Conservation (phyloP, 1,139 yeast genomes). For the Yamadazyma buinensis region DNA sequence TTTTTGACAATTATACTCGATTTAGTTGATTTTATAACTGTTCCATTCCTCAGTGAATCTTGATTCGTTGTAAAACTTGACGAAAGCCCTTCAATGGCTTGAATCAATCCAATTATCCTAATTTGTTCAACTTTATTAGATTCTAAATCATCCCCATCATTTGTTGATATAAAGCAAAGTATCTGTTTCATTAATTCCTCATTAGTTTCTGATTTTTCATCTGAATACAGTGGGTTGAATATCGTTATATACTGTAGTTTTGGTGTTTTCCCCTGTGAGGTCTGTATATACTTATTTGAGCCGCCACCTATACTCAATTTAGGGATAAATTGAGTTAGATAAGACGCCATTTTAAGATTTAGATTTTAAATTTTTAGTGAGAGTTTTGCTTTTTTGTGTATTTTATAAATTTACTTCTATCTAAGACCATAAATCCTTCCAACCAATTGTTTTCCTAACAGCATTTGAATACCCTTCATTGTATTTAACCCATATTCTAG, state of each 20-base stretch:
- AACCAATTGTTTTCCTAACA: constrained; percentile 77
- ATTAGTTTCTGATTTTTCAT: constrained; percentile 22
- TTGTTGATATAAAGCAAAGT: constrained; percentile 23
- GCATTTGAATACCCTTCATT: constrained; percentile 96
- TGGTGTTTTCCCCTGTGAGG: constrained; percentile 13
- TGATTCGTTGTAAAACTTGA: constrained; percentile 4
- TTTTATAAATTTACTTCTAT: no score
- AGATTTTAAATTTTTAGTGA: no score
- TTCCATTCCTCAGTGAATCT: constrained; percentile 3
- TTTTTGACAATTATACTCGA: constrained; percentile 25
- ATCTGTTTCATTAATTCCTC: constrained; percentile 29
- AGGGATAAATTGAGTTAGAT: constrained; percentile 20
- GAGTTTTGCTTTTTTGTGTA: no score
- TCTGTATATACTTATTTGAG: constrained; percentile 12
- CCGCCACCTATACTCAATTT: constrained; percentile 11
- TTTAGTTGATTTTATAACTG: constrained; percentile 23
- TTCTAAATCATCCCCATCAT: constrained; percentile 11
- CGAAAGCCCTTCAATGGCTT: constrained; percentile 28
- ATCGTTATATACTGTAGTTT: constrained; percentile 18
- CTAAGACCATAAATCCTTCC: constrained; percentile 77
- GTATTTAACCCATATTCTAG: constrained; percentile 82
- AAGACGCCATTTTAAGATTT: constrained; percentile 14
- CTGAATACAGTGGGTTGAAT: constrained; percentile 21
- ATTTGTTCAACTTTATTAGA: constrained; percentile 23
- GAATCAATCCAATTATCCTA: constrained; percentile 32